Evolutionary conservation across 2,329 filamentous ascomycete genomes (phyloP).

Genomic region (Apiospora aurea): DNA sequence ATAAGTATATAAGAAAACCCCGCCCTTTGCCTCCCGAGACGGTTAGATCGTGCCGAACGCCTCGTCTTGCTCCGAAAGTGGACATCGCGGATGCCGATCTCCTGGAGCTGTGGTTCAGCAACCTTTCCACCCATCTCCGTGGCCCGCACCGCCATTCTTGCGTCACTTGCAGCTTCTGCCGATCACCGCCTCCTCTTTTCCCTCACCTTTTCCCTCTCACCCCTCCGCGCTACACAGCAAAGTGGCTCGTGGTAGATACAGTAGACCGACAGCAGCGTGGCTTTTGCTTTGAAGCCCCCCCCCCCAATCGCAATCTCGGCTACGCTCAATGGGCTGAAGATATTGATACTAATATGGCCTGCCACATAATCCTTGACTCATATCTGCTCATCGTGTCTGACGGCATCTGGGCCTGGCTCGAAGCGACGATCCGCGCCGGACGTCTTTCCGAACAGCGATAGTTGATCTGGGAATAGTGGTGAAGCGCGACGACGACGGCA

Average conservation of each 20-base stretch:
- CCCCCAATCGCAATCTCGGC: background rate
- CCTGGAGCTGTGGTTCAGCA: background rate
- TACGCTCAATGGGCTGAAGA: background rate
- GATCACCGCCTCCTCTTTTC: constrained; percentile 1
- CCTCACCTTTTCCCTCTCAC: background rate
- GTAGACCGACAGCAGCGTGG: background rate
- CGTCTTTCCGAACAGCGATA: background rate
- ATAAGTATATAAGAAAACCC: background rate
- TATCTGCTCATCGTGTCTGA: background rate
- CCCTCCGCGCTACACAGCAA: background rate
- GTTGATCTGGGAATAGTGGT: background rate
- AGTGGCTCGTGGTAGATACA: constrained; percentile 5
- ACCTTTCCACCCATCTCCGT: background rate
- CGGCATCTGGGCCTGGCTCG: background rate
- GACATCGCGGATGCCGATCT: constrained; percentile 1
- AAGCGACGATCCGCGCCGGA: background rate
- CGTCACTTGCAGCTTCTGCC: constrained; percentile 1
- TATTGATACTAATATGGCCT: background rate
- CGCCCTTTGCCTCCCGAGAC: background rate
- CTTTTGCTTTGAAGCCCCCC: background rate
- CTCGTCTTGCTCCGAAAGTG: background rate
- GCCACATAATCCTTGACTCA: background rate
- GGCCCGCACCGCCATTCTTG: constrained; percentile 20
- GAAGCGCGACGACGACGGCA: background rate
- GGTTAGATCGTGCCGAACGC: constrained; percentile 4